Base-by-base conservation (phyloP, 1,284 basidiomycete species). In the Sanghuangporus weigelae region DNA sequence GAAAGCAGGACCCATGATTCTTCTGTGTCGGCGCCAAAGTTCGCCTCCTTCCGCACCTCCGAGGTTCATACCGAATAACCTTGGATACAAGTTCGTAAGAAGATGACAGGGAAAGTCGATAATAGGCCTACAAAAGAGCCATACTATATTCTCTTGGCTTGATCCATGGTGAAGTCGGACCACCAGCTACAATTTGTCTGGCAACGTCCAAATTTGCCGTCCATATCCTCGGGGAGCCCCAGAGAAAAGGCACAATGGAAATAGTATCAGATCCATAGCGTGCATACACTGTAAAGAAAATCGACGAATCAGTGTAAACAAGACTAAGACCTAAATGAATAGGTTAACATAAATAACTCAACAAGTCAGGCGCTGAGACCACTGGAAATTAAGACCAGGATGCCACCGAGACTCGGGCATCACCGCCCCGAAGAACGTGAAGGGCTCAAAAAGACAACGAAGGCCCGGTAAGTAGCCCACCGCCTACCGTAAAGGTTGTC, bases 1-100 rank as follows among this genome's bases (percentile, higher is more conserved):
- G 63, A 84, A 84, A 1, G 81, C 79, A 57, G 81, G 82, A 6
- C 77, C 79, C 67, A 79, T 73, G 40, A 84, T 73, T 10, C 77
- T 75, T 46, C 82, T 72, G 67, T 84, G 79, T 60, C 76, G 82
- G 42, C 79, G 73, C 82, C 82, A 83, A 3, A 71, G 68, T 1
- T 79, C 78, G 1, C 77, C 76, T n/a, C 81, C 77, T 1, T 65
- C 59, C 1, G 79, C 71, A 14, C 77, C 72, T 14, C 77, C 65
- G 6, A 83, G 70, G 65, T 79, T 84, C 71, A 79, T 78, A 4
- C 81, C 82, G 76, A 77, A 83, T 3, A 75, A 59, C 1, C 81
- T 83, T 23, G 44, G 31, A 21, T 21, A n/a, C 19, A 51, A 26
- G 66, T 42, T 48, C 54, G 16, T 0, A 38, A 19, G 48, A 4